A percentile compares a stretch with the other conserved stretches of the same genome.
Conservation (phyloP, 164 flowering plant genomes). For the Malania oleifera region DNA sequence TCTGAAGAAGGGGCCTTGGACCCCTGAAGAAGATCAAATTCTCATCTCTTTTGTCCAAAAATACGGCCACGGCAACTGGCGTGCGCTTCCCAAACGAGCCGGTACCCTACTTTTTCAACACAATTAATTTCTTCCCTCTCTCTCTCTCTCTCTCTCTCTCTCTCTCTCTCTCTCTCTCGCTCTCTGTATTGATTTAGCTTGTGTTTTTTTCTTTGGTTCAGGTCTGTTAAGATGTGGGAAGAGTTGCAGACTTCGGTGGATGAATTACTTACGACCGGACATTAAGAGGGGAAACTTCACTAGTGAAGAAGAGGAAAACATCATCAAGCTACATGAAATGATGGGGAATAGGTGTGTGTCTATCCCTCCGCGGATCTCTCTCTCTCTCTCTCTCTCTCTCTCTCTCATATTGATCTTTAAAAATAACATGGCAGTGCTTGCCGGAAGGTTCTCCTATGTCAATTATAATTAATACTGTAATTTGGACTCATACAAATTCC, state of each 20-base stretch:
- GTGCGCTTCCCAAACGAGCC: constrained; percentile 19
- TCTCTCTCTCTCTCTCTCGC: no score
- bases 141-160: no score
- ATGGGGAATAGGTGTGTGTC: constrained; percentile 14
- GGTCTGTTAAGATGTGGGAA: constrained; percentile 16
- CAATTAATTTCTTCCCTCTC: no score
- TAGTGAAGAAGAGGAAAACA: constrained; percentile 17
- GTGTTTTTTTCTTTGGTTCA: not conserved
- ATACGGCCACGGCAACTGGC: constrained; percentile 7
- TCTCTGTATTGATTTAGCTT: no score
- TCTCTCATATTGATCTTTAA: no score
- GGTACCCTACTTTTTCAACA: constrained; percentile 9
- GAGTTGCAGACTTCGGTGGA: constrained; percentile 18
- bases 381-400: no score
- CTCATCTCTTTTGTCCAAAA: constrained; percentile 3
- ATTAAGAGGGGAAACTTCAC: constrained; percentile 18
- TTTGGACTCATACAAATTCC: no score
- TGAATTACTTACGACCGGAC: constrained; percentile 12
- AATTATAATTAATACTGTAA: no score
- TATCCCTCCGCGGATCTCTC: no score
- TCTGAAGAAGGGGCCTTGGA: constrained; percentile 20
- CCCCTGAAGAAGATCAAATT: constrained; percentile 15
- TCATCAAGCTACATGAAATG: constrained; percentile 11
- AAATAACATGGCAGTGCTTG: no score
- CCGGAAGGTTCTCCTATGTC: no score